phyloP scores from a whole-genome alignment of 2,329 filamentous ascomycete species.

The Esteya vermicola region DNA sequence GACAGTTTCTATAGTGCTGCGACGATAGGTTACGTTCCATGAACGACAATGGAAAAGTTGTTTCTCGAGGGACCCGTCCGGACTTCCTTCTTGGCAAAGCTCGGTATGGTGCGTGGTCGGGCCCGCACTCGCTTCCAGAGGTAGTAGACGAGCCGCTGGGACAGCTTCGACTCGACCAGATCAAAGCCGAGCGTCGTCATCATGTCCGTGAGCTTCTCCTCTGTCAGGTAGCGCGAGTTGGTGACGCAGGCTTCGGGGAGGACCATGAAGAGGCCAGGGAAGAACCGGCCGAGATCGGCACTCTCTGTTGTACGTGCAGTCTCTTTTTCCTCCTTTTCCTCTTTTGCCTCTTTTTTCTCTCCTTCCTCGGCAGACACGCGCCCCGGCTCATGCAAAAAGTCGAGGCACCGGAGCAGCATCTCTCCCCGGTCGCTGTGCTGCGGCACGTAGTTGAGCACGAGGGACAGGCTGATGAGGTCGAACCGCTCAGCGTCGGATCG shows the following conservation, averaged over 20 bases:
- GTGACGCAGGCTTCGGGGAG: conserved; percentile 74
- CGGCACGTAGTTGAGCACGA: conserved; percentile 91
- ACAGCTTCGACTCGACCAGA: conserved; percentile 52
- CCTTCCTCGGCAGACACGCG: conserved; percentile 1
- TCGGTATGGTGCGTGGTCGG: conserved; percentile 11
- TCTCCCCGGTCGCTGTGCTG: conserved; percentile 59
- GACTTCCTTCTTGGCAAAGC: conserved; percentile 61
- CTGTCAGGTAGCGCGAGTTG: conserved; percentile 83
- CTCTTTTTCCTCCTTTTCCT: too few relatives aligned
- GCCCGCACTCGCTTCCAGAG: conserved; percentile 50
- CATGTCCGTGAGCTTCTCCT: conserved; percentile 52
- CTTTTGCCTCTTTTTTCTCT: background rate
- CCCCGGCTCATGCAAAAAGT: conserved; percentile 43
- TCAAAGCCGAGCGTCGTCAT: conserved; percentile 66
- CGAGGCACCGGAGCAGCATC: conserved; percentile 66
- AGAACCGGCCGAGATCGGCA: conserved; percentile 16
- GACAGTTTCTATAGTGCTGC: too few relatives aligned
- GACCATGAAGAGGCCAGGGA: conserved; percentile 74
- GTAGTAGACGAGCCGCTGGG: conserved; percentile 75
- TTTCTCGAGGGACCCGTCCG: conserved; percentile 66
- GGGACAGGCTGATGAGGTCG: conserved; percentile 78
- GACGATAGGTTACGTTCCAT: conserved; percentile 14
- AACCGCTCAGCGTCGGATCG: conserved; percentile 48
- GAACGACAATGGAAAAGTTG: conserved; percentile 75
- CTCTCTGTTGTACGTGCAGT: conserved; percentile 4